Base-by-base conservation (phyloP, 2,329 filamentous ascomycete genomes). In the Venturia pyrina region DNA sequence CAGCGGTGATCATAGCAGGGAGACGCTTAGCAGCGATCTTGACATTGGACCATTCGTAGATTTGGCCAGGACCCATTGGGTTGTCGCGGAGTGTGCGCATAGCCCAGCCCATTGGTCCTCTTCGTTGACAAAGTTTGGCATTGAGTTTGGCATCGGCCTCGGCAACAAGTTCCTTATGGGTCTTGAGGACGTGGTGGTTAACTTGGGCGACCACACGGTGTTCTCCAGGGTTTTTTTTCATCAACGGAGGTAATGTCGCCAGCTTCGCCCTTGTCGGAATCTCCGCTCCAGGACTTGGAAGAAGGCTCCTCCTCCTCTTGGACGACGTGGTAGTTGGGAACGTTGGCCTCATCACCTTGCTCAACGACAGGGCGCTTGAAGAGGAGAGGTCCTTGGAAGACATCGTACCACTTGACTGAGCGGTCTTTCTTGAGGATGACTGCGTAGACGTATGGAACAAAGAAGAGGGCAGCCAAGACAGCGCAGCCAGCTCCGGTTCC, bases 101-200 rank as follows among this genome's bases (percentile, higher is more conserved):
- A 46, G 88, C 90, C 90, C 90, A 93, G 71, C 87, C 90, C n/a
- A 93, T 81, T 63, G 88, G 89, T 34, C 89, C 88, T 1, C 78
- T 78, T 66, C 81, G 82, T 75, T 83, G 79, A 66, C 84, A 78
- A 65, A 93, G 85, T 70, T 85, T 85, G 28, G 84, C 84, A 73
- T 89, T 84, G 71, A 88, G 82, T 59, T 78, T 81, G 24, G 80
- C 81, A 66, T 87, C 79, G 8, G 82, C 85, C 66, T 85, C 76
- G 5, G 78, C 81, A 65, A 87, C 73, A 65, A 89, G 80, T 68
- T 87, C 79, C 75, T 88, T 82, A 81, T 91, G 90, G 56, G 77
- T 81, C 48, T 78, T 72, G 67, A 85, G 82, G 48, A 74, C 48
- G 48, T 53, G 48, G 24, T 75, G 59, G 80, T 73, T 72, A 89